Conservation (phyloP, 2,329 filamentous ascomycete genomes). For the Sclerotinia nivalis region DNA sequence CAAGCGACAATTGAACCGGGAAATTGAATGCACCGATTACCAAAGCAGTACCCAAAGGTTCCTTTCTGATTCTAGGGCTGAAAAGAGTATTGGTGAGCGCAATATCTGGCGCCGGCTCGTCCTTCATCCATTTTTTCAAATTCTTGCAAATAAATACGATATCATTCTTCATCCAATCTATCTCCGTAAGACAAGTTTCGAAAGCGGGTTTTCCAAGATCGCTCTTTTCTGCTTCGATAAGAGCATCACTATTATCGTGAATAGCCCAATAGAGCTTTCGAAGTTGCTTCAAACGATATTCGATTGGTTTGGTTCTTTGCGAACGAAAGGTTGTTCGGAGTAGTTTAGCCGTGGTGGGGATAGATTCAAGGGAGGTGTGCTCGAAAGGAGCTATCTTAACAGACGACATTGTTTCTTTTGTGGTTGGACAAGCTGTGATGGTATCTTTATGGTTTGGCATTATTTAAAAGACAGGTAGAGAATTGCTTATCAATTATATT, state of each 20-base stretch:
- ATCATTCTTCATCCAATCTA: slow-evolving; percentile 78
- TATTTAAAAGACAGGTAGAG: neutral
- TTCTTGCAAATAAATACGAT: slow-evolving; percentile 77
- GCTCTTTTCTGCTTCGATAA: slow-evolving; percentile 71
- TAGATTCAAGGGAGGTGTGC: slow-evolving; percentile 65
- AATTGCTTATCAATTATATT: neutral
- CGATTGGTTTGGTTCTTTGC: slow-evolving; percentile 78
- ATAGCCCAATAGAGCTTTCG: slow-evolving; percentile 94
- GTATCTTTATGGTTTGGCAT: too few relatives aligned
- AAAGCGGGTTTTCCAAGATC: slow-evolving; percentile 78
- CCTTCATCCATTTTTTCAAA: slow-evolving; percentile 78
- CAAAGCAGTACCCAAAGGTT: slow-evolving; percentile 79
- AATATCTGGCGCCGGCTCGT: slow-evolving; percentile 73
- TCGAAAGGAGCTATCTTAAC: slow-evolving; percentile 48
- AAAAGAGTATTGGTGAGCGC: slow-evolving; percentile 67
- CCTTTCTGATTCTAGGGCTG: slow-evolving; percentile 77
- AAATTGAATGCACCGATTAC: slow-evolving; percentile 96
- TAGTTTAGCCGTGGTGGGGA: slow-evolving; percentile 60
- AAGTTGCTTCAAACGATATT: slow-evolving; percentile 82
- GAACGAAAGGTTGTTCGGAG: slow-evolving; percentile 71
- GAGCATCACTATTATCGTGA: slow-evolving; percentile 71
- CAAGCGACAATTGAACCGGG: slow-evolving; percentile 77
- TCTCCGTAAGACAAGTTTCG: slow-evolving; percentile 74
- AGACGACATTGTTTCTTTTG: slow-evolving; percentile 19
- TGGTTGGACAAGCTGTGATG: neutral